These are phyloP conservation scores for Trichoderma afroharzianum DNA, from an alignment of 2,329 filamentous ascomycete species.

Conservation along the genomic window DNA sequence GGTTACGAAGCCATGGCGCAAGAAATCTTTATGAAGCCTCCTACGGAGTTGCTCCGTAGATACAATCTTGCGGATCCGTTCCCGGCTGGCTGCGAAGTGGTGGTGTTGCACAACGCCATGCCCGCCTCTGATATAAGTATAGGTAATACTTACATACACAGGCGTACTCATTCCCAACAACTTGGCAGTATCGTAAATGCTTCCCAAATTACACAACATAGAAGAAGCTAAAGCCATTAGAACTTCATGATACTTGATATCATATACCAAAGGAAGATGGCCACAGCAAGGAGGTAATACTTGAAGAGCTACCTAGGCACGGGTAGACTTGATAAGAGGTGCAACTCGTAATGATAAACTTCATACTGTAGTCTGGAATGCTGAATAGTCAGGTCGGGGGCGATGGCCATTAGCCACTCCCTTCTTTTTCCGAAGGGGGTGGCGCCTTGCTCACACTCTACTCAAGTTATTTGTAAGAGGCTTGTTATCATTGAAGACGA, in stretches of 20 bases:
- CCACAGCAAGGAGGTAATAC: neutral
- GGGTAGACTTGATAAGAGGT: neutral
- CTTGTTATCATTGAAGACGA: neutral
- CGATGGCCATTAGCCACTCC: neutral
- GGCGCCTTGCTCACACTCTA: neutral
- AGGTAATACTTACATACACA: neutral
- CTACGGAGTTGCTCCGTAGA: neutral
- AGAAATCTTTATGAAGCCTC: neutral
- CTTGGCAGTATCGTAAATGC: neutral
- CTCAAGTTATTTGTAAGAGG: neutral
- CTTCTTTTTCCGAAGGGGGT: neutral
- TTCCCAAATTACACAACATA: neutral
- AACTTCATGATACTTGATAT: neutral
- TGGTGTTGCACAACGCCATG: conserved; percentile 1
- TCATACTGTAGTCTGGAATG: neutral
- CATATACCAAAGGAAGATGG: neutral
- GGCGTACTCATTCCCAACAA: neutral
- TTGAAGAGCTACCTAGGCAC: neutral
- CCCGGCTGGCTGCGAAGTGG: neutral
- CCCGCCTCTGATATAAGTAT: neutral
- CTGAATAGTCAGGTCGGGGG: neutral
- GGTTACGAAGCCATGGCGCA: conserved; percentile 7
- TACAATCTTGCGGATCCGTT: neutral
- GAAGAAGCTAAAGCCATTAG: neutral
- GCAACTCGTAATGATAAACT: neutral